phyloP scores from a whole-genome alignment of 2,329 filamentous ascomycete species.

The Exophiala oligosperma region DNA sequence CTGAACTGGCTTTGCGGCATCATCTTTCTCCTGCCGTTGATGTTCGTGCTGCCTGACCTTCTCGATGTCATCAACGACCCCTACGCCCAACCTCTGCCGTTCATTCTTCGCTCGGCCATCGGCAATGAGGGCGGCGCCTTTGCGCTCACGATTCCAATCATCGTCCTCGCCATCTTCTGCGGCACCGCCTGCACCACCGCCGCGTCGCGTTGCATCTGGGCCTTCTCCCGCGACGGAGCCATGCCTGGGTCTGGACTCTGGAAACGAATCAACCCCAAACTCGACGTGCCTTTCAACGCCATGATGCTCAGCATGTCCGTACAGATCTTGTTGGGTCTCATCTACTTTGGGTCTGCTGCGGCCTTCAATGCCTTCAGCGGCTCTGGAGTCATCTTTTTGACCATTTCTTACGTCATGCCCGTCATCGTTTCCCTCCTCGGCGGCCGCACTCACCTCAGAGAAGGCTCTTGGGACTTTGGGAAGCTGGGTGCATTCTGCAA shows the following conservation, averaged over 20 bases:
- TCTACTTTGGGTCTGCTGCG: constrained; percentile 49
- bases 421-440: constrained; percentile 52
- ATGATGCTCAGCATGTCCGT: constrained; percentile 44
- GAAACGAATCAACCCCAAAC: constrained; percentile 62
- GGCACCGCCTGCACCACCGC: constrained; percentile 74
- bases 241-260: constrained; percentile 69
- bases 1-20: constrained; percentile 68
- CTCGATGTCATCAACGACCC: constrained; percentile 57
- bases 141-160: constrained; percentile 71
- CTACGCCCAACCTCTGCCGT: constrained; percentile 73
- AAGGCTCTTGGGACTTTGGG: constrained; percentile 57
- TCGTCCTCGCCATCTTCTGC: constrained; percentile 75
- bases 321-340: constrained; percentile 50
- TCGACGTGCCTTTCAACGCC: constrained; percentile 64
- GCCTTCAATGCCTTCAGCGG: constrained; percentile 53
- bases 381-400: constrained; percentile 58
- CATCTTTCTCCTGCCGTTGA: constrained; percentile 66
- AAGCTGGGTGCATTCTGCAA: constrained; percentile 63
- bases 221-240: constrained; percentile 73
- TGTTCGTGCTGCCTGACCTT: constrained; percentile 69
- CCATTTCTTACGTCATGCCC: constrained; percentile 57
- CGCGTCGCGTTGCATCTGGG: constrained; percentile 71
- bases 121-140: constrained; percentile 73
- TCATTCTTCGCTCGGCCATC: constrained; percentile 50
- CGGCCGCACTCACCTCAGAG: constrained; percentile 46